These are phyloP conservation scores for Fusarium sp. DNA, from an alignment of 2,329 filamentous ascomycete genomes.

Conservation along the genomic window DNA sequence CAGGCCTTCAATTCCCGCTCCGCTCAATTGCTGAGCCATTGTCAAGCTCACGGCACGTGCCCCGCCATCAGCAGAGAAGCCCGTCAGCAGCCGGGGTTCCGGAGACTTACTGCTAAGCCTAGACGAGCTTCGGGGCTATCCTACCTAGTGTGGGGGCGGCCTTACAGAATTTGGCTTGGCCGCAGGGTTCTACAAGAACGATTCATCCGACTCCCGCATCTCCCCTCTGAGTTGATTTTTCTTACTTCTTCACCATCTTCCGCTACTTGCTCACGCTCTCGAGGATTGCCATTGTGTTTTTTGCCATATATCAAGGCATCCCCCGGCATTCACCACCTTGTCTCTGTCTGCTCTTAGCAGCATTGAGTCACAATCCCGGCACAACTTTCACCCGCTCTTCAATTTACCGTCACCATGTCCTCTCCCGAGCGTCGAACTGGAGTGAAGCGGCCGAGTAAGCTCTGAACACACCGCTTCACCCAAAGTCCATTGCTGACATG, in stretches of 20 bases:
- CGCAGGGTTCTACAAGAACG: conserved; percentile 39
- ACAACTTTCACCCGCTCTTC: conserved; percentile 26
- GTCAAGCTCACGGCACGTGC: conserved; percentile 12
- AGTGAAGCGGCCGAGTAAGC: conserved; percentile 62
- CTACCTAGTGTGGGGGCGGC: conserved; percentile 28
- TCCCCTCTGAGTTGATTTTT: conserved; percentile 25
- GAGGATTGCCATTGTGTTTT: neutral
- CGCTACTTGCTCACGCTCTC: conserved; percentile 4
- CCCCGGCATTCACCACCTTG: neutral
- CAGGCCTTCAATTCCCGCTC: neutral
- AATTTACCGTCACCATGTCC: conserved; percentile 52
- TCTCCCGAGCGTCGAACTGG: conserved; percentile 59
- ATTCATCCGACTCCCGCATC: conserved; percentile 20
- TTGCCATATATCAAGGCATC: neutral
- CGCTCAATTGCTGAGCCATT: neutral
- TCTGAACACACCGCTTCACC: conserved; percentile 10
- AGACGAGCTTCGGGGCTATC: conserved; percentile 1
- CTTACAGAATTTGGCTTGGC: conserved; percentile 18
- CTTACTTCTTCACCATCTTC: conserved; percentile 13
- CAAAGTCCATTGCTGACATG: conserved; percentile 38
- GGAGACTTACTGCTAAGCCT: conserved; percentile 12
- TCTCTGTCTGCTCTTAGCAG: conserved; percentile 7
- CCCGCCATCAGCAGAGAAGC: conserved; percentile 1
- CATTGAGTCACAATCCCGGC: conserved; percentile 21
- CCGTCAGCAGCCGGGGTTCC: conserved; percentile 35